Evolutionary conservation across 1,139 yeast genomes (phyloP).

Genomic region (Geotrichum europaeum): DNA sequence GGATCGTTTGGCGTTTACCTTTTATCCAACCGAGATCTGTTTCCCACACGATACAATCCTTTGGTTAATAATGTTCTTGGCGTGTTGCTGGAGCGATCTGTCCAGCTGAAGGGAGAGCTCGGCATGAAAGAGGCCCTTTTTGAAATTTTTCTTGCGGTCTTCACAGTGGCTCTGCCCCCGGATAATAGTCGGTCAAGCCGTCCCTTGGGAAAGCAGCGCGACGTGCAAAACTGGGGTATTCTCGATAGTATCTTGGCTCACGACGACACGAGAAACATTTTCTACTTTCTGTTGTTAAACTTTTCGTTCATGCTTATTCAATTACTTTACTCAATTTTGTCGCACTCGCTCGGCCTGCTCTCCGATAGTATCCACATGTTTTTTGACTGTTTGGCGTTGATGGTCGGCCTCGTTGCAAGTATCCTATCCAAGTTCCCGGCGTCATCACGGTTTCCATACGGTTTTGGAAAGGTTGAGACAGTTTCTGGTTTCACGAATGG

Average conservation of each 20-base stretch:
- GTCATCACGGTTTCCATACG: conserved; percentile 75
- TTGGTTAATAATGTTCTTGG: conserved; percentile 20
- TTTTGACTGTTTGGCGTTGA: conserved; percentile 82
- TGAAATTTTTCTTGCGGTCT: conserved; percentile 7
- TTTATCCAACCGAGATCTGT: conserved; percentile 31
- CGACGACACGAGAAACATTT: conserved; percentile 80
- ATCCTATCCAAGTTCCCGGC: conserved; percentile 54
- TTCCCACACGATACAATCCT: conserved; percentile 33
- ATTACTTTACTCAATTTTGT: conserved; percentile 80
- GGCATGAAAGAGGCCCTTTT: conserved; percentile 9
- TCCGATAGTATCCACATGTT: conserved; percentile 97
- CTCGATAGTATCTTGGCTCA: conserved; percentile 41
- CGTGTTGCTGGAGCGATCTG: conserved; percentile 16
- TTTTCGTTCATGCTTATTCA: conserved; percentile 93
- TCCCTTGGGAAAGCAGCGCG: conserved; percentile 9
- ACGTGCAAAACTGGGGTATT: conserved; percentile 25
- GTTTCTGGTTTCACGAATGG: conserved; percentile 96
- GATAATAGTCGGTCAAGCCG: conserved; percentile 11
- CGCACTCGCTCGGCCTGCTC: conserved; percentile 82
- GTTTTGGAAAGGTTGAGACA: conserved; percentile 77
- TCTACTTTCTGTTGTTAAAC: conserved; percentile 77
- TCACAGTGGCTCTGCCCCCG: conserved; percentile 12
- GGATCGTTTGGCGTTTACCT: conserved; percentile 35
- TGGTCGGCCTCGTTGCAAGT: conserved; percentile 86
- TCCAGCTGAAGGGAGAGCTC: conserved; percentile 11